These are phyloP conservation scores for Boletales sp. DNA, from an alignment of 768 basidiomycete species.

Conservation along the genomic window DNA sequence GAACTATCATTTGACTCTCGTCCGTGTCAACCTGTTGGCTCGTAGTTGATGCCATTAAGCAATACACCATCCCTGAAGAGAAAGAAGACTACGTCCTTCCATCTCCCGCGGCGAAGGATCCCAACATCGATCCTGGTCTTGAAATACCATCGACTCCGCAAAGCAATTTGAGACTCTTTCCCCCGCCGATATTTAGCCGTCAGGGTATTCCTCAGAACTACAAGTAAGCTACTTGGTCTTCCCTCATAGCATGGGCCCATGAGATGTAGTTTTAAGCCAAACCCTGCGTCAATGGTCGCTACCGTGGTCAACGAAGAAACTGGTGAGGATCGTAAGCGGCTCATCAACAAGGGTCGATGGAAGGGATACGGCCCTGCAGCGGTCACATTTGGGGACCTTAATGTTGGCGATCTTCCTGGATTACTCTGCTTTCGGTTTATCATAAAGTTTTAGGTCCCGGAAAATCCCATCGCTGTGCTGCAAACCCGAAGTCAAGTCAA, in stretches of 20 bases:
- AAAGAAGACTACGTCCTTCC: slow-evolving; percentile 57
- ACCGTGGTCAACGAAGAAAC: slow-evolving; percentile 69
- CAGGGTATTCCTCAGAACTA: slow-evolving; percentile 78
- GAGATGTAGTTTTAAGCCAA: slow-evolving; percentile 65
- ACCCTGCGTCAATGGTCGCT: slow-evolving; percentile 67
- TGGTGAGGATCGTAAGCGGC: slow-evolving; percentile 74
- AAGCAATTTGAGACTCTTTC: slow-evolving; percentile 73
- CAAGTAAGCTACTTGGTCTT: slow-evolving; percentile 46
- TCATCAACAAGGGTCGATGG: slow-evolving; percentile 88
- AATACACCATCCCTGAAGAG: slow-evolving; percentile 68
- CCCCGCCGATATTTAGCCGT: slow-evolving; percentile 87
- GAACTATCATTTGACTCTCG: neutral
- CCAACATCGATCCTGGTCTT: slow-evolving; percentile 53
- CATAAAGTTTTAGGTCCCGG: slow-evolving; percentile 49
- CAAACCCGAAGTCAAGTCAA: slow-evolving; percentile 55
- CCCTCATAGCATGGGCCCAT: neutral
- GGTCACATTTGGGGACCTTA: slow-evolving; percentile 59
- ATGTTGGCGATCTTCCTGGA: slow-evolving; percentile 27
- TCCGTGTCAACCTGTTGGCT: slow-evolving; percentile 1
- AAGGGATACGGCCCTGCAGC: slow-evolving; percentile 76
- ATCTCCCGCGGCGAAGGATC: slow-evolving; percentile 23
- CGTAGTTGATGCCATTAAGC: slow-evolving; percentile 67
- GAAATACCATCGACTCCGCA: slow-evolving; percentile 23
- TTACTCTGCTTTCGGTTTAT: neutral
- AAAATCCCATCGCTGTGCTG: slow-evolving; percentile 61